phyloP scores from a whole-genome alignment of 1,284 basidiomycete species.

The Fomitiporia mediterranea region DNA sequence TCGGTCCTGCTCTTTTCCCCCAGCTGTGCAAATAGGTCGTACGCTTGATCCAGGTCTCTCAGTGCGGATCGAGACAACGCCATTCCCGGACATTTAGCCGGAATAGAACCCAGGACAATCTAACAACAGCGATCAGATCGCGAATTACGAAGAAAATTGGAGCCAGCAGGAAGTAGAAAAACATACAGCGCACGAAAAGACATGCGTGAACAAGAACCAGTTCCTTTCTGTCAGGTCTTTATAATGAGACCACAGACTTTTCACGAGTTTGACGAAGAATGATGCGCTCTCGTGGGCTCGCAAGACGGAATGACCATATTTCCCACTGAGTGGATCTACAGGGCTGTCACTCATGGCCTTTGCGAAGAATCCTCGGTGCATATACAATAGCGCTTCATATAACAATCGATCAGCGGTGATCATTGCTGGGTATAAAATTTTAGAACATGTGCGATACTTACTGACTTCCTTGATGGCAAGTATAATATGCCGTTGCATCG shows the following conservation, averaged over 20 bases:
- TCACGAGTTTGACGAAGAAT: constrained; percentile 59
- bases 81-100: constrained; percentile 54
- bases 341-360: constrained; percentile 59
- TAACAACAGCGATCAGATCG: constrained; percentile 26
- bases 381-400: constrained; percentile 57
- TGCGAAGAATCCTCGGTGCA: constrained; percentile 70
- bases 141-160: constrained; percentile 6
- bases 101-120: constrained; percentile 67
- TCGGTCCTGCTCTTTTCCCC: constrained; percentile 44
- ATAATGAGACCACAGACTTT: constrained; percentile 59
- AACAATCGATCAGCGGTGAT: not conserved
- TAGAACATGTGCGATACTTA: constrained; percentile 31
- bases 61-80: constrained; percentile 57
- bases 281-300: constrained; percentile 63
- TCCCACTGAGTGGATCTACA: constrained; percentile 60
- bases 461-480: constrained; percentile 65
- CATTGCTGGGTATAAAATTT: not conserved
- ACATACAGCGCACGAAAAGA: constrained; percentile 68
- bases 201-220: constrained; percentile 70
- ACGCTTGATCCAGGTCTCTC: constrained; percentile 57
- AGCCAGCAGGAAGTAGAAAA: not conserved
- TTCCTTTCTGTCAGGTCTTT: constrained; percentile 60
- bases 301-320: constrained; percentile 62
- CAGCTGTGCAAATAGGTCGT: constrained; percentile 51
- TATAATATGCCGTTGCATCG: constrained; percentile 58